These are phyloP conservation scores for Avena eriantha DNA, from an alignment of 176 grass and related monocot species.

Conservation along the genomic window DNA sequence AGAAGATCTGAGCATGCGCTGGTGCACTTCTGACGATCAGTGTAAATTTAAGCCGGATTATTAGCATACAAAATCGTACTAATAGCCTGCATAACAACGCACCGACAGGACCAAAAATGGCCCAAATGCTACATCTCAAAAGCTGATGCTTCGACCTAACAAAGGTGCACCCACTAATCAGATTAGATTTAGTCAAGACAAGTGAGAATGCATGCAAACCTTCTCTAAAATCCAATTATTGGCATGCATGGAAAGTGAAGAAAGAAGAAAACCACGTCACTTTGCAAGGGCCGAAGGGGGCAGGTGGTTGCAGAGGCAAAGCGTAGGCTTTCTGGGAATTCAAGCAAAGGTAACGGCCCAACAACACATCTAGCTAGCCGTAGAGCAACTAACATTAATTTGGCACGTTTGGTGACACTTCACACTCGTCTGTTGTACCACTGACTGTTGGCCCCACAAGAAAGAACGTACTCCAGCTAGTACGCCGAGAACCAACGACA, in stretches of 20 bases:
- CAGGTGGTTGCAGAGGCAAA: constrained; percentile 55
- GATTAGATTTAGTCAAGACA: constrained; percentile 36
- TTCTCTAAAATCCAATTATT: constrained; percentile 50
- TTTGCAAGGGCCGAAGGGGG: constrained; percentile 43
- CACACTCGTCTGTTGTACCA: constrained; percentile 34
- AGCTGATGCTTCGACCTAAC: constrained; percentile 46
- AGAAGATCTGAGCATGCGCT: not conserved
- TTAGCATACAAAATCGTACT: not conserved
- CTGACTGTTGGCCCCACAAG: constrained; percentile 24
- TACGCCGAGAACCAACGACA: constrained; percentile 20
- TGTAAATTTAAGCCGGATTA: not conserved
- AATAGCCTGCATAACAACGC: not conserved
- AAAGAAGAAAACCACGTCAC: constrained; percentile 17
- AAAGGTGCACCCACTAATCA: constrained; percentile 32
- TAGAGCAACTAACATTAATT: constrained; percentile 48
- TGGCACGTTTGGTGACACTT: constrained; percentile 43
- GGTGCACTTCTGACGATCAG: not conserved
- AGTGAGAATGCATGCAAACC: not conserved
- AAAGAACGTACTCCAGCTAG: not conserved
- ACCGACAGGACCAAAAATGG: constrained; percentile 13
- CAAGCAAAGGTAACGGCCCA: constrained; percentile 55
- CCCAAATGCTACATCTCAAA: constrained; percentile 35
- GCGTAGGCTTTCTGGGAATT: constrained; percentile 50
- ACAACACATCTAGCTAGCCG: constrained; percentile 19
- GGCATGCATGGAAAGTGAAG: not conserved